Evolutionary conservation across 306 rosid genomes (phyloP).

Genomic region (Lathyrus oleraceus): DNA sequence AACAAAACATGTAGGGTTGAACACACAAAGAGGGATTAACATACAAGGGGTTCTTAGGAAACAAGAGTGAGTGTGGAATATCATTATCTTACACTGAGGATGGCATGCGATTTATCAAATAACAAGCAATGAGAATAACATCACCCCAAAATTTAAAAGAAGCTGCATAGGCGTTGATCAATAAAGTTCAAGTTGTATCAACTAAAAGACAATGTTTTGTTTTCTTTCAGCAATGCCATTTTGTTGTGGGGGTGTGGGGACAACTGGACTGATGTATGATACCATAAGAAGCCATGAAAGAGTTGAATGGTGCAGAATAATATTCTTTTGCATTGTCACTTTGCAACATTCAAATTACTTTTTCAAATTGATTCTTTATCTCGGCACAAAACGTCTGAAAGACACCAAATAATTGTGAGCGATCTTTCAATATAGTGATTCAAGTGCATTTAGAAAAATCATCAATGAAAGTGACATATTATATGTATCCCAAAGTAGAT

Average conservation of each 20-base stretch:
- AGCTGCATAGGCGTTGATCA: not conserved
- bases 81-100: not conserved
- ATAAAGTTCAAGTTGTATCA: not conserved
- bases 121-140: not conserved
- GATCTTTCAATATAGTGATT: no score
- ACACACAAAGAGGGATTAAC: not conserved
- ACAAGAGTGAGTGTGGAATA: not conserved
- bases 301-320: no score
- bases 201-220: not conserved
- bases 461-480: no score
- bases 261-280: not conserved
- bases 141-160: not conserved
- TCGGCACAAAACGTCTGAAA: no score
- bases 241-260: not conserved
- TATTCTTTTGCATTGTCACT: no score
- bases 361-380: no score
- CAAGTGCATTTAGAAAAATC: no score
- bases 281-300: no score
- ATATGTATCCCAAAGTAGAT: no score
- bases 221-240: not conserved
- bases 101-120: not conserved
- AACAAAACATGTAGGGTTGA: not conserved
- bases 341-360: no score
- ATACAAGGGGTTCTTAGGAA: not conserved
- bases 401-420: no score